Conservation (phyloP, 2,329 filamentous ascomycete genomes). For the Diaporthe nobilis region DNA sequence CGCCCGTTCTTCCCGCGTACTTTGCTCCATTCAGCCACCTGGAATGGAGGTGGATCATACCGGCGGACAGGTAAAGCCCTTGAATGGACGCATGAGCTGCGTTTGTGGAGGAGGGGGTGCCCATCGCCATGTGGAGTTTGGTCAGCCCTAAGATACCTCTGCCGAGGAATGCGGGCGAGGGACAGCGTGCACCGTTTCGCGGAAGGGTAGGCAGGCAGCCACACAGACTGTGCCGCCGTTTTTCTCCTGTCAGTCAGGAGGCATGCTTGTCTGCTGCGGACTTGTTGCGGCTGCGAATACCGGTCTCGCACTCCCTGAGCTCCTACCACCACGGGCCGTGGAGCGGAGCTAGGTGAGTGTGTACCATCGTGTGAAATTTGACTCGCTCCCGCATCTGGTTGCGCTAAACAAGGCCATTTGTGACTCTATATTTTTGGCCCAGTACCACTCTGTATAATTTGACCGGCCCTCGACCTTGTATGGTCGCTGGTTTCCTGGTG, state of each 20-base stretch:
- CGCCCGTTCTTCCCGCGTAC: constrained; percentile 1
- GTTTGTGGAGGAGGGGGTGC: background rate
- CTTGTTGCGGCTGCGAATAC: background rate
- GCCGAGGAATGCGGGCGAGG: constrained; percentile 29
- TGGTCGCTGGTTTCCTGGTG: background rate
- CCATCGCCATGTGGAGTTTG: constrained; percentile 18
- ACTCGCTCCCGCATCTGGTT: constrained; percentile 15
- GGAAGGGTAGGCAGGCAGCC: constrained; percentile 13
- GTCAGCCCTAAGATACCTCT: constrained; percentile 36
- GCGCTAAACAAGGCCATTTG: constrained; percentile 16
- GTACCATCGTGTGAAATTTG: constrained; percentile 22
- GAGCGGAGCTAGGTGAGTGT: background rate
- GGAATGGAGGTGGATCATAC: constrained; percentile 21
- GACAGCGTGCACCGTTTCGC: constrained; percentile 23
- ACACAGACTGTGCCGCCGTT: background rate
- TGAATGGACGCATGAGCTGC: constrained; percentile 23
- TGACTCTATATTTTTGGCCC: constrained; percentile 11
- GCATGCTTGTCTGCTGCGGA: background rate
- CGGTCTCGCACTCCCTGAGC: background rate
- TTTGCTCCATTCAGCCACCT: constrained; percentile 6
- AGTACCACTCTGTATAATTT: constrained; percentile 1
- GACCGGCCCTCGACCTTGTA: background rate
- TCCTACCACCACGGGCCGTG: constrained; percentile 24
- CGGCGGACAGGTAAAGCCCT: constrained; percentile 34
- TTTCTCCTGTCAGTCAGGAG: background rate